phyloP scores from a whole-genome alignment of 768 basidiomycete genomes.

The Hygrocybe coccinea region DNA sequence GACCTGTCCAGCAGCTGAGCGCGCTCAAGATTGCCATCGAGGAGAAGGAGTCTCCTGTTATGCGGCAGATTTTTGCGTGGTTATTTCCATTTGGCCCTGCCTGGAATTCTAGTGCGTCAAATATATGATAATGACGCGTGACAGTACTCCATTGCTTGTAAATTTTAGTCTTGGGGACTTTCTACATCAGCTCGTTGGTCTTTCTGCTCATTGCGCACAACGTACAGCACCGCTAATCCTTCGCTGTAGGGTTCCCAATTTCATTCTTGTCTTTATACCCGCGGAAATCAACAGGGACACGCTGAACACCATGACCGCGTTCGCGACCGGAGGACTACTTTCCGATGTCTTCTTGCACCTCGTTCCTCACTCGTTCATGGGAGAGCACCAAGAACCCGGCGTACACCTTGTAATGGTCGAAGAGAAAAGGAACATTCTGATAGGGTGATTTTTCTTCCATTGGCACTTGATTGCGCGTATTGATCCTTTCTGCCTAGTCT shows the following conservation, averaged over 20 bases:
- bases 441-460: constrained; percentile 51
- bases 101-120: constrained; percentile 58
- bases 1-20: constrained; percentile 44
- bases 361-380: constrained; percentile 88
- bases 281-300: constrained; percentile 80
- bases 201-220: constrained; percentile 28
- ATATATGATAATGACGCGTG: not conserved
- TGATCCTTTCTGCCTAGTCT: constrained; percentile 40
- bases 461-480: not conserved
- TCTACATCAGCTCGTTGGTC: constrained; percentile 89
- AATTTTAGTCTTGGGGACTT: constrained; percentile 64
- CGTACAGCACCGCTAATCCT: constrained; percentile 13
- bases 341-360: constrained; percentile 92
- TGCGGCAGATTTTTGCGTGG: constrained; percentile 74
- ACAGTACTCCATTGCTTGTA: not conserved
- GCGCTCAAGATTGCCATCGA: constrained; percentile 59
- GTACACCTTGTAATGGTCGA: constrained; percentile 82
- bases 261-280: constrained; percentile 91
- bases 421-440: constrained; percentile 84
- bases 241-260: constrained; percentile 73
- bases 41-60: constrained; percentile 61
- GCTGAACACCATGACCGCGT: constrained; percentile 91
- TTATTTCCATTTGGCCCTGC: constrained; percentile 89
- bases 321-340: constrained; percentile 87
- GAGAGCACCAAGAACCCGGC: constrained; percentile 69